phyloP scores from a whole-genome alignment of 1,284 basidiomycete species.

The Xerocomus nothofagi region DNA sequence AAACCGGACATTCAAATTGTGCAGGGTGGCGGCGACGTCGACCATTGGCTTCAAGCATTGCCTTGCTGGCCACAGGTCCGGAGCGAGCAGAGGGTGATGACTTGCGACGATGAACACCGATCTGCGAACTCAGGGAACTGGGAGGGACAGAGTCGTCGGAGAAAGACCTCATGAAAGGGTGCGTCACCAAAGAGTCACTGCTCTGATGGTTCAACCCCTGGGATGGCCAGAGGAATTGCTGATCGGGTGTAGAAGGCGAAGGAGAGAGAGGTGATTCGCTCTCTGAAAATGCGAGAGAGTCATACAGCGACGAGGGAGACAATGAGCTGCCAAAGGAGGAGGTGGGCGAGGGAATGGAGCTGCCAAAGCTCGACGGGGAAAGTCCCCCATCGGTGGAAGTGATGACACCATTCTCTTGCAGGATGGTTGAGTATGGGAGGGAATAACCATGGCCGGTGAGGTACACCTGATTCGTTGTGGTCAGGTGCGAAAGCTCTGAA shows the following conservation, averaged over 20 bases:
- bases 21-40: conserved; percentile 34
- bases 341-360: conserved; percentile 26
- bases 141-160: conserved; percentile 1
- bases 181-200: conserved; percentile 8
- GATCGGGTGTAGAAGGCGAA: conserved; percentile 25
- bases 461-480: neutral
- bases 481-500: conserved; percentile 22
- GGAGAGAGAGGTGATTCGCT: conserved; percentile 20
- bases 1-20: conserved; percentile 17
- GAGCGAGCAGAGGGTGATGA: conserved; percentile 13
- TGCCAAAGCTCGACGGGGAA: conserved; percentile 18
- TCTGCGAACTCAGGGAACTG: neutral
- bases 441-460: conserved; percentile 11
- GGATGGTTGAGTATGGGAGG: conserved; percentile 11
- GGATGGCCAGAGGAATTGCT: conserved; percentile 1
- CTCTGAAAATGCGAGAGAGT: conserved; percentile 18
- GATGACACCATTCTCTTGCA: conserved; percentile 3
- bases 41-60: conserved; percentile 35
- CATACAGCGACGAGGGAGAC: conserved; percentile 24
- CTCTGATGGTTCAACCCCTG: conserved; percentile 2
- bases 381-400: conserved; percentile 4
- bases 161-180: neutral
- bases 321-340: conserved; percentile 27
- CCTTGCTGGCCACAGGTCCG: conserved; percentile 33
- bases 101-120: conserved; percentile 13